A percentile compares a stretch with the other conserved stretches of the same genome.
phyloP scores from a whole-genome alignment of 2,329 filamentous ascomycete species.

The Colletotrichum sp. region DNA sequence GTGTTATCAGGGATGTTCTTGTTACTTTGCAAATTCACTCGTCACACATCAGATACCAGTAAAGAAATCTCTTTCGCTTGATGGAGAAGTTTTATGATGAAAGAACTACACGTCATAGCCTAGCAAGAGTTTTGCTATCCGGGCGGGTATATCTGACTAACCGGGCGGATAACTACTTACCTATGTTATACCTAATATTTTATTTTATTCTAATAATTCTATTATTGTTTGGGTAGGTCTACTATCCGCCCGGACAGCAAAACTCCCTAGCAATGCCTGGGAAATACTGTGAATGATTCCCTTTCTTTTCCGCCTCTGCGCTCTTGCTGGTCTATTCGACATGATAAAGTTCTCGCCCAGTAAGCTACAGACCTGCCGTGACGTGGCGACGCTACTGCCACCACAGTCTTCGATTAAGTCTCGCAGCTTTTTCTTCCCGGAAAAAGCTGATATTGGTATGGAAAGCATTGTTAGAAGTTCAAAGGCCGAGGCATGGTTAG shows the following conservation, averaged over 20 bases:
- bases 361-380: neutral
- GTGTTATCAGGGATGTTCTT: neutral
- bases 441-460: neutral
- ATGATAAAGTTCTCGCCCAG: neutral
- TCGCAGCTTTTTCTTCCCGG: accelerated
- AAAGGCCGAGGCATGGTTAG: neutral
- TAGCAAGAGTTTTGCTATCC: too few relatives aligned
- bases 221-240: too few relatives aligned
- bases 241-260: too few relatives aligned
- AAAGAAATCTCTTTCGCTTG: too few relatives aligned
- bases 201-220: too few relatives aligned
- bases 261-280: neutral
- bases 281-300: neutral
- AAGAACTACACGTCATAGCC: too few relatives aligned
- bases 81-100: too few relatives aligned
- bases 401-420: neutral
- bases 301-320: neutral
- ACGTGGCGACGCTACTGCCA: neutral
- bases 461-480: neutral
- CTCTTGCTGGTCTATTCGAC: neutral
- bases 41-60: too few relatives aligned
- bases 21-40: neutral
- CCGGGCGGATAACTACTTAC: too few relatives aligned
- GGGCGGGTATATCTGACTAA: too few relatives aligned
- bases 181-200: too few relatives aligned